These are phyloP conservation scores for Musa beccarii DNA, from an alignment of 176 grass and related monocot species.

Conservation along the genomic window DNA sequence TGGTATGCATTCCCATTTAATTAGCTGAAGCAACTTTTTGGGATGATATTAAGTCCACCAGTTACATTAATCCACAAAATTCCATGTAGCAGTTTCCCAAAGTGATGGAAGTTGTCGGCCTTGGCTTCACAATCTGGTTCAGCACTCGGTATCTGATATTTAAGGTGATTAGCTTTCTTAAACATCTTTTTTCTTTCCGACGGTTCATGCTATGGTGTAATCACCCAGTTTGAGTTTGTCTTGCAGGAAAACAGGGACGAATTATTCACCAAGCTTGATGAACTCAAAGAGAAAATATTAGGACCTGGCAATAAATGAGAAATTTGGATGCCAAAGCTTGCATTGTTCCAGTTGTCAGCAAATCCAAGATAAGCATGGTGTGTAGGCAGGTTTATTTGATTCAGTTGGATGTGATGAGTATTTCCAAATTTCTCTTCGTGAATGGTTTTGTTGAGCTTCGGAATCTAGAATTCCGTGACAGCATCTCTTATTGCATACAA, in stretches of 20 bases:
- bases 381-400: neutral
- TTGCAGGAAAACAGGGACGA: constrained; percentile 60
- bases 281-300: constrained; percentile 39
- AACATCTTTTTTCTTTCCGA: neutral
- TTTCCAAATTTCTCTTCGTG: neutral
- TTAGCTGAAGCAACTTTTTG: no score
- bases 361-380: neutral
- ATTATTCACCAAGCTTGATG: constrained; percentile 35
- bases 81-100: constrained; percentile 50
- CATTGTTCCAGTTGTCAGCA: neutral
- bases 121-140: constrained; percentile 89
- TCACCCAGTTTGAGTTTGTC: neutral
- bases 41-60: neutral
- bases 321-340: neutral
- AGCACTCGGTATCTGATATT: constrained; percentile 70
- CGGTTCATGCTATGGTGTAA: neutral
- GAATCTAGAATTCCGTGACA: neutral
- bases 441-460: neutral
- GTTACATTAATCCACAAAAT: neutral
- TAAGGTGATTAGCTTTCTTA: constrained; percentile 37
- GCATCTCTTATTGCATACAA: no score
- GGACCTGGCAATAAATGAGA: constrained; percentile 31
- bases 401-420: neutral
- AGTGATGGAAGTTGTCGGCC: constrained; percentile 82
- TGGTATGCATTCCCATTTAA: constrained; percentile 39